Base-by-base conservation (phyloP, 2,329 filamentous ascomycete species). In the Parafenestella ontariensis region DNA sequence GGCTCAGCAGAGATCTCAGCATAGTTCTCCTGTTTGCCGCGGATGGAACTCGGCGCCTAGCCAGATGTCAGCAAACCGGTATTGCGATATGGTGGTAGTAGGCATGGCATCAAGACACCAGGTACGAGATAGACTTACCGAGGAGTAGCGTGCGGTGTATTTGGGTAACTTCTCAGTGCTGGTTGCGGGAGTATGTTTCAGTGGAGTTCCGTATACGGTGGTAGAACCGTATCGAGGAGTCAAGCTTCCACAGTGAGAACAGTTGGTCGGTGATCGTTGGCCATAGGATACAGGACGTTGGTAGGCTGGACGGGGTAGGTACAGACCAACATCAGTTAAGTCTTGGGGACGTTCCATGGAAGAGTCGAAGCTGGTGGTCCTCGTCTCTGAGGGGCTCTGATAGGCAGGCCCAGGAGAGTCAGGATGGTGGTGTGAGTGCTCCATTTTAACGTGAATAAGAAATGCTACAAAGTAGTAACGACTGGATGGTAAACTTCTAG, bases 201-300 rank as follows among this genome's bases (percentile, higher is more conserved):
- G 24, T 8, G 50, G 50, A 31, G 50, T 53, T 10, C 50, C 50
- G 31, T 53, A 53, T 3, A 53, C 29, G 31, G 50, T 53, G 17
- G 50, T 53, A 3, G 50, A 48, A 11, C 50, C 50, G 44, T 48
- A 49, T 37, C 50, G 26, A 21, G 50, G 50, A 4, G 44, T 43
- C 26, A 53, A 23, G 34, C 36, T 53, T 20, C 50, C 50, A 45
- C 50, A 53, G 40, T 53, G 50, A 24, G 37, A 26, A 20, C 50
- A 53, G 15, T 37, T 53, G 31, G 21, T 43, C 3, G 29, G 50
- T 3, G 50, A 48, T 31, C 10, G 36, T 31, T 47, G 39, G 5
- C 50, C 50, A 33, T 53, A 53, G 40, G 50, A 53, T 2, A 42
- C 23, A 31, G 50, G 50, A 36, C 50, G 50, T 20, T 53, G 50